These are phyloP conservation scores for Zymoseptoria passerinii DNA, from an alignment of 2,329 filamentous ascomycete genomes.

Conservation along the genomic window DNA sequence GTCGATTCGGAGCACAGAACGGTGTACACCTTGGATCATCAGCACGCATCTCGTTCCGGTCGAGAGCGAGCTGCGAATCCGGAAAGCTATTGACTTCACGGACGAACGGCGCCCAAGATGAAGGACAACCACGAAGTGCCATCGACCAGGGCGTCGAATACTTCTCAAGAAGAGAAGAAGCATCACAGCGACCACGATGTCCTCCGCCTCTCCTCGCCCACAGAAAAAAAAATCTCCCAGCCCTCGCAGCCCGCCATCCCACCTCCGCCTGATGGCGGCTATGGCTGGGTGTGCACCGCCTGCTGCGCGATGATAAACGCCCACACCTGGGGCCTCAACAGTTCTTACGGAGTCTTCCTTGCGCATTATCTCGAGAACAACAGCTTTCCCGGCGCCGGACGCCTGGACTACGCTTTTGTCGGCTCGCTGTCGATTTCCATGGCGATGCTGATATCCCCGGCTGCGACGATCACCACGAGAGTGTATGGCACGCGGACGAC, in stretches of 20 bases:
- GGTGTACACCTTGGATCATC: neutral
- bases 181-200: neutral
- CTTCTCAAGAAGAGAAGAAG: neutral
- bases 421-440: constrained; percentile 59
- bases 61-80: no score
- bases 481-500: constrained; percentile 55
- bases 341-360: constrained; percentile 62
- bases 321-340: constrained; percentile 39
- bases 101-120: neutral
- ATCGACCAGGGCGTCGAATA: neutral
- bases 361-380: constrained; percentile 63
- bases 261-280: constrained; percentile 45
- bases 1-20: neutral
- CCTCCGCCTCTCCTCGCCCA: neutral
- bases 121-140: neutral
- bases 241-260: neutral
- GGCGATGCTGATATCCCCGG: constrained; percentile 59
- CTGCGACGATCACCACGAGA: constrained; percentile 55
- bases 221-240: neutral
- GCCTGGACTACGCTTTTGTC: constrained; percentile 68
- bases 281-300: constrained; percentile 49
- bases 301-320: constrained; percentile 39
- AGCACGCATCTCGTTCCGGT: neutral
- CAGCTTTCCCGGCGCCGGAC: constrained; percentile 54
- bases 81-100: no score